phyloP scores from a whole-genome alignment of 2,329 filamentous ascomycete genomes.

The Phaeosphaeria sp. region DNA sequence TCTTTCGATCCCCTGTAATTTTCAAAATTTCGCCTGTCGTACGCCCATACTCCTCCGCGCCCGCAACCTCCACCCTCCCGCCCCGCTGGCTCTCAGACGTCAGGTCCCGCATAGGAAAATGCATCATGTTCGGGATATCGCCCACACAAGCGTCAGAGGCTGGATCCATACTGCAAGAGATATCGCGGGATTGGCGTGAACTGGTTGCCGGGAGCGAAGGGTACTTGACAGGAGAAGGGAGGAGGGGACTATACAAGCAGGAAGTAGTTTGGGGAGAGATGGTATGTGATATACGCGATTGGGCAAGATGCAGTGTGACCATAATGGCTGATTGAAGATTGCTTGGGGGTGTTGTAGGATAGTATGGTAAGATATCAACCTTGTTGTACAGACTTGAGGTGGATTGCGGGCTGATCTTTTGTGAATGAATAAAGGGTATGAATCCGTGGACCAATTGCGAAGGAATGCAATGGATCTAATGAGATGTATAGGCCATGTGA shows the following conservation, averaged over 20 bases:
- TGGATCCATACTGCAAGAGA: conserved; percentile 62
- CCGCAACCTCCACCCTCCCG: conserved; percentile 12
- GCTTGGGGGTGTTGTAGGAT: conserved; percentile 46
- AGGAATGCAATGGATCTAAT: conserved; percentile 2
- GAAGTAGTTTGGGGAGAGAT: conserved; percentile 85
- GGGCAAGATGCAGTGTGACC: too few species aligned
- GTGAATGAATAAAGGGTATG: conserved; percentile 11
- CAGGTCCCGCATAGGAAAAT: conserved; percentile 72
- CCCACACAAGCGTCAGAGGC: conserved; percentile 64
- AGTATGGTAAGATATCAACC: conserved; percentile 59
- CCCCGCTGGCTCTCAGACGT: conserved; percentile 74
- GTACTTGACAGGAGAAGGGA: conserved; percentile 69
- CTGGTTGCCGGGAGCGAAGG: conserved; percentile 77
- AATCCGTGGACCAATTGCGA: neutral
- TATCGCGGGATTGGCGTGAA: conserved; percentile 73
- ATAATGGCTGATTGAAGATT: conserved; percentile 32
- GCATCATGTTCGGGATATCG: conserved; percentile 75
- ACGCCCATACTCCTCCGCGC: neutral
- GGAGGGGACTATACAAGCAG: conserved; percentile 69
- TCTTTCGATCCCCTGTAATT: conserved; percentile 9
- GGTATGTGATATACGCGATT: too few species aligned
- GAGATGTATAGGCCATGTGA: conserved; percentile 72
- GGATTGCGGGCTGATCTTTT: conserved; percentile 13
- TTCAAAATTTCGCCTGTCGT: conserved; percentile 6
- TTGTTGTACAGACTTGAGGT: neutral